phyloP scores from a whole-genome alignment of 371 early-diverging fungal species.

The Spiromyces aspiralis region DNA sequence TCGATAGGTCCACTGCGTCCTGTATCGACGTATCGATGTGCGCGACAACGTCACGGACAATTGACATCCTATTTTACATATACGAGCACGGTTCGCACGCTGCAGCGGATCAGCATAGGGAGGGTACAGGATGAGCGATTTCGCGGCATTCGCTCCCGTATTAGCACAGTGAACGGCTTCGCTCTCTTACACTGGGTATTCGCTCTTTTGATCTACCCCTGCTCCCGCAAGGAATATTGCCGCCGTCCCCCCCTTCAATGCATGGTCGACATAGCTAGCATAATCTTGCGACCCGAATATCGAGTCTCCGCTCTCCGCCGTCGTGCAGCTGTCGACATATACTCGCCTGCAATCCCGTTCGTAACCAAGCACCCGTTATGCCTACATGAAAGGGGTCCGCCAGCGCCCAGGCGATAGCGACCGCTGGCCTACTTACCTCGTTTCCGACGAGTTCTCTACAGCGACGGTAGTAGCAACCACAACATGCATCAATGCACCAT shows the following conservation, averaged over 20 bases:
- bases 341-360: slow-evolving; percentile 7
- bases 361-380: too few species aligned
- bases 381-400: not conserved
- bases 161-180: too few species aligned
- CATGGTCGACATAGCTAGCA: slow-evolving; percentile 14
- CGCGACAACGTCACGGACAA: slow-evolving; percentile 10
- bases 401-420: not conserved
- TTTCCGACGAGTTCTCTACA: too few species aligned
- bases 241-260: slow-evolving; percentile 9
- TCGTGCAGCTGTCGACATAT: slow-evolving; percentile 20
- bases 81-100: too few species aligned
- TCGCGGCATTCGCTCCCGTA: too few species aligned
- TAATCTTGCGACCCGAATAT: slow-evolving; percentile 6
- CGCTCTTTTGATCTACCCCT: slow-evolving; percentile 11
- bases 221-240: slow-evolving; percentile 17
- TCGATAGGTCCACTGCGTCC: slow-evolving; percentile 15
- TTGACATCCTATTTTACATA: too few species aligned
- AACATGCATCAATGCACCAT: not conserved
- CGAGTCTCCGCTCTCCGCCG: slow-evolving; percentile 1
- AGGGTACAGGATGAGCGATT: too few species aligned
- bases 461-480: too few species aligned
- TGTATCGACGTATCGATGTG: slow-evolving; percentile 13
- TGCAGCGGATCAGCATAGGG: too few species aligned
- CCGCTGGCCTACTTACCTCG: not conserved
- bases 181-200: slow-evolving; percentile 21